phyloP scores from a whole-genome alignment of 495 filamentous ascomycete species.

The Pseudevernia furfuracea region DNA sequence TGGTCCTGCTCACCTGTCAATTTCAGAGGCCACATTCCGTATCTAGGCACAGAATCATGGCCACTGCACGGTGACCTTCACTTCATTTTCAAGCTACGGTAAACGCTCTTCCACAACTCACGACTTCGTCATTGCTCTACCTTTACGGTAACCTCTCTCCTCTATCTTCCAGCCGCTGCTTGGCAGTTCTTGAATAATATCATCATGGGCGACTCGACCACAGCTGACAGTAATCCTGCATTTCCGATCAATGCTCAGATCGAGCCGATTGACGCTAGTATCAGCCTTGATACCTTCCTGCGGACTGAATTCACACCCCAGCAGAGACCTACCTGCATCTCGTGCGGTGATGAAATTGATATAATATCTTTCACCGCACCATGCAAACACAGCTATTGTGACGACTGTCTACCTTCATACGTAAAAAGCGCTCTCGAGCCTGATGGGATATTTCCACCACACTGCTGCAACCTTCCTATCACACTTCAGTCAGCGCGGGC shows the following conservation, averaged over 20 bases:
- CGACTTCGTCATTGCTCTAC: neutral
- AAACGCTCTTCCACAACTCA: neutral
- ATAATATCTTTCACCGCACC: neutral
- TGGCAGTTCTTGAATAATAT: neutral
- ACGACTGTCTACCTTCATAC: neutral
- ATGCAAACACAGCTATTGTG: slow-evolving; percentile 2
- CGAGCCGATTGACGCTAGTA: neutral
- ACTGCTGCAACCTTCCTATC: neutral
- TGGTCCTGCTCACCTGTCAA: neutral
- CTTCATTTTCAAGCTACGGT: too few species aligned
- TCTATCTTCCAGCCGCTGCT: neutral
- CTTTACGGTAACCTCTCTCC: neutral
- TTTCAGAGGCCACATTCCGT: neutral
- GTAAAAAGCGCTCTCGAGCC: neutral
- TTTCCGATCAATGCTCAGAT: neutral
- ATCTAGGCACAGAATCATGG: neutral
- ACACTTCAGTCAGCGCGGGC: neutral
- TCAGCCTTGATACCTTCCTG: neutral
- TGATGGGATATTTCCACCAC: neutral
- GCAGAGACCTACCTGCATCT: neutral
- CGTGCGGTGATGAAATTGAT: neutral
- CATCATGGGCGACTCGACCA: neutral
- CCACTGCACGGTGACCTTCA: too few species aligned
- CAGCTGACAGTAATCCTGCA: neutral
- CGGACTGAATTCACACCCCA: neutral